phyloP scores from a whole-genome alignment of 495 filamentous ascomycete genomes.

The Cercophora scortea region DNA sequence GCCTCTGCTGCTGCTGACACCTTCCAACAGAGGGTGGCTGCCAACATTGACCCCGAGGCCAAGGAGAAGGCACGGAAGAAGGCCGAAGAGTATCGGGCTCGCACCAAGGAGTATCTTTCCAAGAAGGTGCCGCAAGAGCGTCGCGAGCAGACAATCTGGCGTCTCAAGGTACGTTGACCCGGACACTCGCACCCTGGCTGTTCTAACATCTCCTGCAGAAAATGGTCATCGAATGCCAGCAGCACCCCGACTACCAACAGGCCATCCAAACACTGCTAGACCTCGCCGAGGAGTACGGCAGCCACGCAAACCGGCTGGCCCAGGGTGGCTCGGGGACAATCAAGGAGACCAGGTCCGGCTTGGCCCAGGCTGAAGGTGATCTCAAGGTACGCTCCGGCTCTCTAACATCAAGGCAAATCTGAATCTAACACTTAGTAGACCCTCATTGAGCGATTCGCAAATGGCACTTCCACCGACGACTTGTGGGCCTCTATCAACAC shows the following conservation, averaged over 20 bases:
- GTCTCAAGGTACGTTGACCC: slow-evolving; percentile 54
- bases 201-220: slow-evolving; percentile 44
- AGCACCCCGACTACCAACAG: slow-evolving; percentile 83
- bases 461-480: slow-evolving; percentile 81
- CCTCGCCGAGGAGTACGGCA: slow-evolving; percentile 79
- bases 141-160: slow-evolving; percentile 85
- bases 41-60: slow-evolving; percentile 53
- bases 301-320: slow-evolving; percentile 59
- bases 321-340: slow-evolving; percentile 56
- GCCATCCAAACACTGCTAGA: slow-evolving; percentile 79
- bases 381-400: slow-evolving; percentile 53
- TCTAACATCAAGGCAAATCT: too few relatives aligned
- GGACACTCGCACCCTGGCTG: not conserved
- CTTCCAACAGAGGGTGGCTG: slow-evolving; percentile 39
- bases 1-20: slow-evolving; percentile 39
- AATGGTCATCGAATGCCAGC: slow-evolving; percentile 93
- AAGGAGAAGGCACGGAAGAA: slow-evolving; percentile 43
- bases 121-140: slow-evolving; percentile 89
- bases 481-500: slow-evolving; percentile 77
- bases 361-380: slow-evolving; percentile 68
- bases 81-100: slow-evolving; percentile 43
- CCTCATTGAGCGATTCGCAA: slow-evolving; percentile 91
- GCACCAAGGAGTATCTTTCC: slow-evolving; percentile 62
- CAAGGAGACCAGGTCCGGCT: slow-evolving; percentile 58
- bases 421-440: slow-evolving; percentile 37